These are phyloP conservation scores for Digitaria exilis DNA, from an alignment of 202 grass and related monocot species.

Conservation along the genomic window DNA sequence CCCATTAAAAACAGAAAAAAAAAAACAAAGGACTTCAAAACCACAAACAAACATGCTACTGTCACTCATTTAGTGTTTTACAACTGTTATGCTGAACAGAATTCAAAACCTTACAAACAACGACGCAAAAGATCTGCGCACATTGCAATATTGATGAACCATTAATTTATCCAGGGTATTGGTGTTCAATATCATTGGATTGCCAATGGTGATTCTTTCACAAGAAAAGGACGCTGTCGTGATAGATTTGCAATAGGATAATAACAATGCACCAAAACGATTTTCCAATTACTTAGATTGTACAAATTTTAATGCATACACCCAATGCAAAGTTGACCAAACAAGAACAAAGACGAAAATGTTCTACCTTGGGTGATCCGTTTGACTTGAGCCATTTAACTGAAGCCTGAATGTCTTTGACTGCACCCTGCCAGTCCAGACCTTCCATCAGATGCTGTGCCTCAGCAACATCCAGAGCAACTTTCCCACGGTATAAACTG, in stretches of 20 bases:
- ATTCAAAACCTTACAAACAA: too few relatives aligned
- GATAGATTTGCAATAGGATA: too few relatives aligned
- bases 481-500: conserved; percentile 94
- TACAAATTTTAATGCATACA: background rate
- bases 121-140: too few relatives aligned
- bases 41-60: background rate
- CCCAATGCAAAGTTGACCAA: background rate
- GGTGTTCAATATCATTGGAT: background rate
- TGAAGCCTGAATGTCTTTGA: conserved; percentile 91
- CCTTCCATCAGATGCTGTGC: conserved; percentile 89
- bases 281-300: background rate
- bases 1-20: background rate
- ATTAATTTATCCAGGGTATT: background rate
- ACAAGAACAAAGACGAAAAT: background rate
- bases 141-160: background rate
- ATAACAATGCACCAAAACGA: conserved; percentile 6
- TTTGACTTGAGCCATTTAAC: conserved; percentile 95
- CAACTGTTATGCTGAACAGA: background rate
- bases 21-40: background rate
- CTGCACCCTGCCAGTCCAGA: conserved; percentile 81
- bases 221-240: background rate
- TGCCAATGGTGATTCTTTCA: background rate
- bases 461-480: conserved; percentile 85
- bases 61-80: background rate
- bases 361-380: conserved; percentile 76